Evolutionary conservation across 306 rosid genomes (phyloP).

Genomic region (Castanea mollissima): DNA sequence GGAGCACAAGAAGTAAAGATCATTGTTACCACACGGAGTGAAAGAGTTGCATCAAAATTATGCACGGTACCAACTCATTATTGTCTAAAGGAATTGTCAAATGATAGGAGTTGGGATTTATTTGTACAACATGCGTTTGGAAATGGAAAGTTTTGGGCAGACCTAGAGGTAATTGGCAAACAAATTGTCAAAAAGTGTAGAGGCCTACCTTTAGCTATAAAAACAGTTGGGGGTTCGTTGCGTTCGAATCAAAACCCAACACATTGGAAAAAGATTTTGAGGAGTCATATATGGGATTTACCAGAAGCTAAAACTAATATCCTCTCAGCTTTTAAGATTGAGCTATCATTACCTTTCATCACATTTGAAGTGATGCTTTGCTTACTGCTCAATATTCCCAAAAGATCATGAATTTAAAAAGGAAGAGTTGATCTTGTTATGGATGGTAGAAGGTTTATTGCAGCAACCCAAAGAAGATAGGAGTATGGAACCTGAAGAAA

Average conservation of each 20-base stretch:
- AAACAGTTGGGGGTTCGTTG: conserved; percentile 22
- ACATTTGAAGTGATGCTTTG: conserved; percentile 9
- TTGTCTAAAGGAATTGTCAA: not conserved
- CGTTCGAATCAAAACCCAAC: not conserved
- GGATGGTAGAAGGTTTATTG: conserved; percentile 49
- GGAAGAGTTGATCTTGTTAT: conserved; percentile 20
- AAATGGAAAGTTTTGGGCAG: not conserved
- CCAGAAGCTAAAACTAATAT: not conserved
- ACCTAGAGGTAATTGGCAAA: not conserved
- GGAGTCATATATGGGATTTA: conserved; percentile 20
- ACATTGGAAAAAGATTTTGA: conserved; percentile 10
- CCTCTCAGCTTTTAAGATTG: conserved; percentile 1
- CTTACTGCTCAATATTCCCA: conserved; percentile 26
- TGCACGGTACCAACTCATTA: not conserved
- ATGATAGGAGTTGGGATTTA: conserved; percentile 23
- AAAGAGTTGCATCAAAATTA: conserved; percentile 5
- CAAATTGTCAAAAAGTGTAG: conserved; percentile 23
- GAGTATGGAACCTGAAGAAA: not conserved
- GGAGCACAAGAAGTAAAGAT: conserved; percentile 6
- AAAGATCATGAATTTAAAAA: conserved; percentile 23
- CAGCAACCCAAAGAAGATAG: not conserved
- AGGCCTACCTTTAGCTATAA: conserved; percentile 21
- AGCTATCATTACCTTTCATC: conserved; percentile 10
- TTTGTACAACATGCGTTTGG: conserved; percentile 24
- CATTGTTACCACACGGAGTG: conserved; percentile 21